Evolutionary conservation across 2,329 filamentous ascomycete genomes (phyloP), one percentile per base, ranked within the genome.

Genomic region (Geoglossum cookeanum): DNA sequence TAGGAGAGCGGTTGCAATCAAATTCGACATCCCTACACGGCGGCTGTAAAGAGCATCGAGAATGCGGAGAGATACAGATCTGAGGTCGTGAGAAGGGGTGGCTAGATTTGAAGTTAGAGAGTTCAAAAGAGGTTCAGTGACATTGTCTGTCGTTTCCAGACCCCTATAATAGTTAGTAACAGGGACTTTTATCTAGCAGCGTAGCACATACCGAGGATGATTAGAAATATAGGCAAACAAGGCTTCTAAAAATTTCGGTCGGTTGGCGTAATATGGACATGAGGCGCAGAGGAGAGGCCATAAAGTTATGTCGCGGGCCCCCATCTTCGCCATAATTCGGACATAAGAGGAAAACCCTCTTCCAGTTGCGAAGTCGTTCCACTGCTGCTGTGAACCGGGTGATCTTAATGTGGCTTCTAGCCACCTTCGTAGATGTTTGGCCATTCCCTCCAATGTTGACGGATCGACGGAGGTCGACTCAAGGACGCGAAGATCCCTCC

Each of bases 311-410:
- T 87, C 81, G 4, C 83, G 68, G 11, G 76, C 73, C 1, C 74
- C 76, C n/a, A 78, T 74, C 59, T 75, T 76, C 56, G 76, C 80
- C 75, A 87, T 80, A 54, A 37, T 53, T 17, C 78, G 75, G 30
- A 87, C 74, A 63, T 89, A 87, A 3, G 83, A 79, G 58, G 79
- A 79, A 64, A 92, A 87, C 0, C 85, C 87, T 62, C 82, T 81
- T 8, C 84, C 85, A 58, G 84, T 75, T 55, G 87, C 85, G 62
- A 92, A 88, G 39, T 79, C 75, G n/a, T n/a, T 53, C n/a, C 57
- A 45, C 17, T 33, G 15, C 9, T 44, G 30, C 11, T 35, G 27
- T 15, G 22, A 35, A 9, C 30, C 7, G 3, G 30, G n/a, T 37
- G 49, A 32, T 22, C 7, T 51, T 32, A 55, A 32, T 30, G 32